Evolutionary conservation across 2,329 filamentous ascomycete genomes (phyloP).

Genomic region (Chaetomium olivaceum): DNA sequence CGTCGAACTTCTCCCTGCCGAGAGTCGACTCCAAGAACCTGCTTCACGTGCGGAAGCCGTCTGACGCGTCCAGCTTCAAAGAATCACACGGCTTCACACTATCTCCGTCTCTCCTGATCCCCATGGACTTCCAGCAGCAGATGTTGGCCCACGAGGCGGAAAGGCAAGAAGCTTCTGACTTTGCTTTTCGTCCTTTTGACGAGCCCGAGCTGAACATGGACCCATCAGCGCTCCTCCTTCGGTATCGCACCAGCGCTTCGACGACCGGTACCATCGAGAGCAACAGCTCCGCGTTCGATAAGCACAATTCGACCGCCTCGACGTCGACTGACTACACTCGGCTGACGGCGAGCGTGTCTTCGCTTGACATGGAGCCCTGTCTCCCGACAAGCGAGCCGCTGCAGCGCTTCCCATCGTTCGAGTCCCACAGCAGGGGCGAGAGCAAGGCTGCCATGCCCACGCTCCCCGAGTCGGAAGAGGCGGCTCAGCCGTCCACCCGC

Average conservation of each 20-base stretch:
- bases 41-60: conserved; percentile 45
- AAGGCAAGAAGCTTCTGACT: conserved; percentile 38
- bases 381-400: conserved; percentile 29
- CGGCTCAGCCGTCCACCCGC: conserved; percentile 30
- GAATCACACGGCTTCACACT: conserved; percentile 61
- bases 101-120: conserved; percentile 64
- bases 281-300: conserved; percentile 50
- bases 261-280: conserved; percentile 55
- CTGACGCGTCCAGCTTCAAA: conserved; percentile 56
- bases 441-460: conserved; percentile 32
- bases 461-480: conserved; percentile 37
- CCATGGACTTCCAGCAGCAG: conserved; percentile 58
- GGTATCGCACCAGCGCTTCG: conserved; percentile 55
- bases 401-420: conserved; percentile 29
- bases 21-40: conserved; percentile 40
- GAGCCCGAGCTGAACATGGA: conserved; percentile 42
- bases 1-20: conserved; percentile 56
- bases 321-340: conserved; percentile 56
- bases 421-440: conserved; percentile 30
- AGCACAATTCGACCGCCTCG: conserved; percentile 56
- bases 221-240: conserved; percentile 38
- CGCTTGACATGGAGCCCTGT: conserved; percentile 40
- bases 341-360: conserved; percentile 55
- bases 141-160: conserved; percentile 47
- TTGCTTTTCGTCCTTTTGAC: conserved; percentile 39